phyloP scores from a whole-genome alignment of 1,284 basidiomycete species.

The Spongispora temasekensis region DNA sequence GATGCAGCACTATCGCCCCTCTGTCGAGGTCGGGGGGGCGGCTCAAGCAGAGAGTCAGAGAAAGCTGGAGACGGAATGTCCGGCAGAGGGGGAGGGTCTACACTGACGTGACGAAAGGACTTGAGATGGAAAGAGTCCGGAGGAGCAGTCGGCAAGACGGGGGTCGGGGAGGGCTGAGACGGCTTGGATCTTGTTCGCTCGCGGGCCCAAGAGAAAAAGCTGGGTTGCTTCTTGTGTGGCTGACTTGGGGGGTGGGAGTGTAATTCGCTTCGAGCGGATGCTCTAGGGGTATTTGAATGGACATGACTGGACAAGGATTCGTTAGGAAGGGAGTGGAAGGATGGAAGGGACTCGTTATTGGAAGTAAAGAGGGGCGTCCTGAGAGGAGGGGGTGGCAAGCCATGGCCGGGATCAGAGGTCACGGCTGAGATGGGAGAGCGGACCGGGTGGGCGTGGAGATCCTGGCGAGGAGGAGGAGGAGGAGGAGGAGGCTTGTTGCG shows the following conservation, averaged over 20 bases:
- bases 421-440: conserved; percentile 34
- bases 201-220: conserved; percentile 41
- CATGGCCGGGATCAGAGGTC: conserved; percentile 40
- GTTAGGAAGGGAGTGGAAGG: conserved; percentile 61
- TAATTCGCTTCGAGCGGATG: conserved; percentile 21
- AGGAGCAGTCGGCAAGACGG: conserved; percentile 21
- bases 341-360: conserved; percentile 49
- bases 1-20: conserved; percentile 61
- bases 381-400: conserved; percentile 47
- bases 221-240: conserved; percentile 35
- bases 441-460: not conserved
- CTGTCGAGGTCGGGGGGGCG: conserved; percentile 43
- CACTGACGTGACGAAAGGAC: conserved; percentile 64
- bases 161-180: conserved; percentile 26
- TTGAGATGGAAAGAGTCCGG: conserved; percentile 60
- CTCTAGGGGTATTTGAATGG: conserved; percentile 28
- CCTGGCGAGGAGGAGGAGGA: conserved; percentile 1
- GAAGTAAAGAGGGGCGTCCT: conserved; percentile 58
- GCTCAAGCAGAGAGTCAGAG: conserved; percentile 25
- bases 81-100: conserved; percentile 33
- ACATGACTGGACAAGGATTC: conserved; percentile 24
- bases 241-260: conserved; percentile 18
- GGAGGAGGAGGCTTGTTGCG: conserved; percentile 16
- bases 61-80: conserved; percentile 30
- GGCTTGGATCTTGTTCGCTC: conserved; percentile 47